Evolutionary conservation across 352 stramenopile species (phyloP).

Genomic region (Globisporangium mamillatum): DNA sequence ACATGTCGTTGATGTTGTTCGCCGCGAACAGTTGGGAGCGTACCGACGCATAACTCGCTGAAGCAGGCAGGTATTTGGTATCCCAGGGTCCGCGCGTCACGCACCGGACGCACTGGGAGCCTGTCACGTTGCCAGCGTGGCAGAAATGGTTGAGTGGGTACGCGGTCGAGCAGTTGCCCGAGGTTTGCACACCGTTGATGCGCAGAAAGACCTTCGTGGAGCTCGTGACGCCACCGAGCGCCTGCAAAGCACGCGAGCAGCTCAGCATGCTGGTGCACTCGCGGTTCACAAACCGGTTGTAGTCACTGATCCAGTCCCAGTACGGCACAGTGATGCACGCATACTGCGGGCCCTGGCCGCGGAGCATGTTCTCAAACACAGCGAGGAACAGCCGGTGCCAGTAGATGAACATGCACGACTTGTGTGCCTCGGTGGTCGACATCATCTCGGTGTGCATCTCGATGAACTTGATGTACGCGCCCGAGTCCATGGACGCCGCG

Average conservation of each 20-base stretch:
- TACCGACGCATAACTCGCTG: constrained; percentile 37
- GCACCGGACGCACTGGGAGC: constrained; percentile 32
- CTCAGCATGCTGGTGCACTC: constrained; percentile 39
- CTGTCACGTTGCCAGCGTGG: constrained; percentile 24
- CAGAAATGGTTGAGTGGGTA: constrained; percentile 47
- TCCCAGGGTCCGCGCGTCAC: constrained; percentile 30
- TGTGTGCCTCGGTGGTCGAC: constrained; percentile 45
- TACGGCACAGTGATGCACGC: constrained; percentile 78
- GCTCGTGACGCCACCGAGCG: constrained; percentile 31
- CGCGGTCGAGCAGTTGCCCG: constrained; percentile 34
- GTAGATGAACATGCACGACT: constrained; percentile 80
- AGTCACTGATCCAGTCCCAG: constrained; percentile 70
- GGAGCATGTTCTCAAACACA: constrained; percentile 84
- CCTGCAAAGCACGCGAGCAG: constrained; percentile 45
- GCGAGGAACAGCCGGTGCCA: constrained; percentile 72
- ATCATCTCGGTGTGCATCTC: constrained; percentile 64
- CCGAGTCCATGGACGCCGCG: constrained; percentile 45
- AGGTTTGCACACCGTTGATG: constrained; percentile 24
- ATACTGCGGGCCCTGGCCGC: constrained; percentile 41
- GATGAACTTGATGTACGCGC: constrained; percentile 55
- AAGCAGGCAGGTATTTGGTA: constrained; percentile 26
- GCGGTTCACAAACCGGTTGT: constrained; percentile 31
- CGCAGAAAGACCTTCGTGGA: constrained; percentile 17
- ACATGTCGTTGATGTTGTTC: constrained; percentile 24
- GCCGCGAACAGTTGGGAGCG: constrained; percentile 45